Base-by-base conservation (phyloP, 306 rosid species). In the Mimosa bimucronata region DNA sequence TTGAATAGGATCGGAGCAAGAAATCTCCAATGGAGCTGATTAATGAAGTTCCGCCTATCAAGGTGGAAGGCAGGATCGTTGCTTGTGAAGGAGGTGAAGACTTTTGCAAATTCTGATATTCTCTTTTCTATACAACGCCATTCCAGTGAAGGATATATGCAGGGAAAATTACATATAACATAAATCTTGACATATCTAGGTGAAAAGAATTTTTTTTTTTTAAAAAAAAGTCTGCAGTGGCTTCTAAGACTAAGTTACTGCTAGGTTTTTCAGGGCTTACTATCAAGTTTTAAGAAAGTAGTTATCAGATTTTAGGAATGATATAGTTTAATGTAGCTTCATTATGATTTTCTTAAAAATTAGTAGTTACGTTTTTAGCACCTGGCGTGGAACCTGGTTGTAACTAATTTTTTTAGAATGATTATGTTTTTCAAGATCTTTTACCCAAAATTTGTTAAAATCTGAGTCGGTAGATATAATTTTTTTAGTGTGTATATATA, bases 11-110 rank as follows among this genome's bases (percentile, higher is more conserved):
- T 72, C 81, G 87, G 9, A 87, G 98, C 85, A 91, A 92, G 90
- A 95, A 91, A 82, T 95, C 98, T 70, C 98, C 98, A 44, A 95
- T 92, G 98, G 98, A 92, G 91, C 85, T 95, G 88, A 95, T 92
- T 83, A 92, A 92, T 72, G 98, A 95, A 83, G 98, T 95, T 78
- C 98, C 96, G 25, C 98, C 98, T 37, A 92, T 95, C 79, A 89
- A 92, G 90, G 97, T 92, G 37, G 90, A 91, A 83, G 93, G 92
- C 88, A 93, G 98, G 81, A 89, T 92, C n/a, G 94, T 90, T 88
- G 97, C 98, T 52, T 95, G 98, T 79, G 98, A 90, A 85, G 98
- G 98, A 87, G 98, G 98, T 95, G 87, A 44, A 81, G 9, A 41
- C 48, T 53, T 28, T 73, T 50, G 41, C 30, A 46, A 55, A 38